Percentiles rank a stretch among this genome's conserved stretches.
Evolutionary conservation across 352 stramenopile genomes (phyloP).

Genomic region (Pythium rishiriense): DNA sequence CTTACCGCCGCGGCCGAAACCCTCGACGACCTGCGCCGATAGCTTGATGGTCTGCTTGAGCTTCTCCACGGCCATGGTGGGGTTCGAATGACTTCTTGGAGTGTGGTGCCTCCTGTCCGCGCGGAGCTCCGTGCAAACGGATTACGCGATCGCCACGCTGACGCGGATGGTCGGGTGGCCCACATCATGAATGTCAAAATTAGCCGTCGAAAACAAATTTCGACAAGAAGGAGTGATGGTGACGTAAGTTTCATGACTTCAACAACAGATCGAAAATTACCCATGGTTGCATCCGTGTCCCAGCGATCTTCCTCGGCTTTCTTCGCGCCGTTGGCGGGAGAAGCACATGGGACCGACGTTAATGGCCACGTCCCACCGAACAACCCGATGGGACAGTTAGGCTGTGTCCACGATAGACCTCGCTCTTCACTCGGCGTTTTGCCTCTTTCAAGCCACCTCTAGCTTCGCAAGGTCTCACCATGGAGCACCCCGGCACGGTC

Average conservation of each 20-base stretch:
- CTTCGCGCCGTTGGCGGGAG: too few species aligned
- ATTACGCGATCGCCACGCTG: conserved; percentile 21
- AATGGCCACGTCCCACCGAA: background rate
- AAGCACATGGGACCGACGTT: background rate
- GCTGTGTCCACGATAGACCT: background rate
- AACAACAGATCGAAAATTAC: background rate
- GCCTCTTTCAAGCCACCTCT: background rate
- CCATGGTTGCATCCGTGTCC: background rate
- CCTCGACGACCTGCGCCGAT: conserved; percentile 90
- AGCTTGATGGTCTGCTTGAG: conserved; percentile 72
- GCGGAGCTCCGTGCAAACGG: conserved; percentile 7
- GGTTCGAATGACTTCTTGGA: background rate
- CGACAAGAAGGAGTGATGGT: conserved; percentile 1
- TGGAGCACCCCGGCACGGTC: conserved; percentile 34
- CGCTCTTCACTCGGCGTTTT: conserved; percentile 11
- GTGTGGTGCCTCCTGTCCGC: background rate
- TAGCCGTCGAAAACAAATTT: background rate
- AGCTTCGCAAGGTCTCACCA: too few species aligned
- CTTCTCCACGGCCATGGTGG: conserved; percentile 50
- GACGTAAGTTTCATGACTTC: conserved; percentile 12
- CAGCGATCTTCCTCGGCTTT: background rate
- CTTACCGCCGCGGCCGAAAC: conserved; percentile 94
- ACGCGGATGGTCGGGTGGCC: background rate
- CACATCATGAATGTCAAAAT: background rate
- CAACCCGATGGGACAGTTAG: background rate